phyloP scores from a whole-genome alignment of 1,284 basidiomycete genomes.

The Pholiota adiposa region DNA sequence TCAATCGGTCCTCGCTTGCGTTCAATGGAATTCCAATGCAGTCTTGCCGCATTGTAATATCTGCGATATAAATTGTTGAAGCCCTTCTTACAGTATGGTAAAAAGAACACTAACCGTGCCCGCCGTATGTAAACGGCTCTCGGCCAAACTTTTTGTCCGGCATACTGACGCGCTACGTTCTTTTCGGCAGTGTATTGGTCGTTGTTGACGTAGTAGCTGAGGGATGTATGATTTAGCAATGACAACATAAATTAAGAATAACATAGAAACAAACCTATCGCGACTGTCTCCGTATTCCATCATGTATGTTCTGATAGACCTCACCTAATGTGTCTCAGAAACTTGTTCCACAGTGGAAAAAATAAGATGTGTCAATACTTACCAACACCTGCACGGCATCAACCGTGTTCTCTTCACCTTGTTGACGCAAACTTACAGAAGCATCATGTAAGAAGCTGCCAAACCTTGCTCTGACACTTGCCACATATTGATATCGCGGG shows the following conservation, averaged over 20 bases:
- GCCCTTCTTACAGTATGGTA: background rate
- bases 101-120: slow-evolving; percentile 49
- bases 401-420: slow-evolving; percentile 87
- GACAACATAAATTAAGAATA: background rate
- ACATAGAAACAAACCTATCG: slow-evolving; percentile 56
- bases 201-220: slow-evolving; percentile 61
- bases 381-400: slow-evolving; percentile 80
- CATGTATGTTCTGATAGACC: slow-evolving; percentile 67
- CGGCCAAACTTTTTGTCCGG: slow-evolving; percentile 74
- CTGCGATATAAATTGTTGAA: slow-evolving; percentile 37
- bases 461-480: slow-evolving; percentile 63
- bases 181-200: slow-evolving; percentile 66
- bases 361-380: slow-evolving; percentile 24
- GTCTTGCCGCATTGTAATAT: slow-evolving; percentile 67
- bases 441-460: slow-evolving; percentile 76
- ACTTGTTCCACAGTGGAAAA: background rate
- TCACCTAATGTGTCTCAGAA: slow-evolving; percentile 45
- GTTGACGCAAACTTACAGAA: slow-evolving; percentile 66
- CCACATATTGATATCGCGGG: slow-evolving; percentile 69
- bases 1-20: slow-evolving; percentile 73
- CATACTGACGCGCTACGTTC: slow-evolving; percentile 66
- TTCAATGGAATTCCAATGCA: slow-evolving; percentile 75
- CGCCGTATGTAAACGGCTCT: slow-evolving; percentile 67
- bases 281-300: slow-evolving; percentile 73
- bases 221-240: slow-evolving; percentile 3